Evolutionary conservation across 1,284 basidiomycete species (phyloP), one percentile per base, ranked within the genome.

Genomic region (Wolfiporia cocos): DNA sequence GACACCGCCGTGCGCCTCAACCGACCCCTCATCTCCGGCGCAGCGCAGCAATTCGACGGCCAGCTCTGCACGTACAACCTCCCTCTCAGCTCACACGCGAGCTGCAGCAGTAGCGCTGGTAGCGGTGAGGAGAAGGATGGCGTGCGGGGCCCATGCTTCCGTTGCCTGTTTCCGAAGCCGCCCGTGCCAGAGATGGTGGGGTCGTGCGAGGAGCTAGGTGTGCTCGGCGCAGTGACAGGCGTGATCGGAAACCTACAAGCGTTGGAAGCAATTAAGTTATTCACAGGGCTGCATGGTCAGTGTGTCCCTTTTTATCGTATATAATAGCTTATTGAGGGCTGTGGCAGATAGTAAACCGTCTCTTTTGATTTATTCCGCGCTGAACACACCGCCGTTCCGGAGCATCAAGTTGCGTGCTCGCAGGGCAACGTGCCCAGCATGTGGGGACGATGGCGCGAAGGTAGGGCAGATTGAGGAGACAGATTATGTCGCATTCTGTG

Each of bases 121-220:
- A 29, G 18, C 18, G 37, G 26, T 4, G 10, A 30, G 12, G n/a
- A n/a, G n/a, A n/a, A n/a, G n/a, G n/a, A n/a, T n/a, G n/a, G n/a
- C n/a, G n/a, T n/a, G n/a, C n/a, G n/a, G n/a, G 86, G 93, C 1
- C 93, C 94, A 0, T 99, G 96, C 63, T 97, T 97, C 64, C 76
- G 96, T 3, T 99, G 96, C 58, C 66, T 99, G 21, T 98, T 95
- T 63, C 94, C 95, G 0, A 73, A 69, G 36, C 78, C 86, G 3
- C 79, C 83, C 12, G 73, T 77, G 3, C 72, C 70, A 31, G 77
- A 78, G 46, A 73, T 71, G 29, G 68, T 76, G 2, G 86, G 85
- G 4, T 81, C 81, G 11, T 99, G 96, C 55, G 90, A 88, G 51
- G 94, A 98, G 58, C 76, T 86, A 11, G 96, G 96, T 2, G 87